Evolutionary conservation across 139 green algal species (phyloP), one percentile per base, ranked within the genome.

Genomic region (Chlorella sorokiniana): DNA sequence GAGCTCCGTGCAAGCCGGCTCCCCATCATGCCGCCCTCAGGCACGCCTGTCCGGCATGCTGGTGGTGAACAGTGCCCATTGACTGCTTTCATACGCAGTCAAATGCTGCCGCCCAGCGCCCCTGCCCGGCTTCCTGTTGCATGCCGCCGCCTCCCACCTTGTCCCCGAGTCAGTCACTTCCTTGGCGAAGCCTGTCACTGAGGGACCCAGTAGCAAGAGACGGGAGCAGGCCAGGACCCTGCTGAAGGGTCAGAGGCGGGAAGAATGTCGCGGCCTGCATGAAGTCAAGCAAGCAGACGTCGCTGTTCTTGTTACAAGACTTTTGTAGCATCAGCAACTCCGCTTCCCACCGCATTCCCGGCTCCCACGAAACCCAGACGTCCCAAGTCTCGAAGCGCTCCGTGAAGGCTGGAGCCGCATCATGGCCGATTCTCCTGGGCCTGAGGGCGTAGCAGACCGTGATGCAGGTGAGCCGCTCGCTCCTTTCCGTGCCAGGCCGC

Each of bases 131-230:
- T 11, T 38, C 33, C 25, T 38, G 16, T 52, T 42, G 56, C 56
- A 40, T 27, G 8, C 22, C 48, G n/a, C 1, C 16, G n/a, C 37
- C 3, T 23, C 65, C 5, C 78, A 83, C 83, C 52, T 87, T 85
- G 54, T 88, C 69, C 77, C 84, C 84, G 84, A 88, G 78, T 88
- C 84, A 88, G 84, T 62, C 70, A 25, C 52, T 70, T 56, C 37
- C 25, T 44, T 10, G 65, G 54, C 22, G 22, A 76, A 78, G 77
- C 67, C 84, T 88, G 84, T 88, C 70, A 88, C 78, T 88, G 84
- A 88, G 84, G 78, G 62, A 87, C 33, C n/a, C n/a, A n/a, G n/a
- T 44, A 40, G 52, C 41, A 31, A 45, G 38, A 77, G 65, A 73
- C 45, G 74, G 74, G 35, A 20, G 76, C 61, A 45, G 42, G 42